phyloP scores from a whole-genome alignment of 78 protist species.

The Planoprotostelium fungivorum region DNA sequence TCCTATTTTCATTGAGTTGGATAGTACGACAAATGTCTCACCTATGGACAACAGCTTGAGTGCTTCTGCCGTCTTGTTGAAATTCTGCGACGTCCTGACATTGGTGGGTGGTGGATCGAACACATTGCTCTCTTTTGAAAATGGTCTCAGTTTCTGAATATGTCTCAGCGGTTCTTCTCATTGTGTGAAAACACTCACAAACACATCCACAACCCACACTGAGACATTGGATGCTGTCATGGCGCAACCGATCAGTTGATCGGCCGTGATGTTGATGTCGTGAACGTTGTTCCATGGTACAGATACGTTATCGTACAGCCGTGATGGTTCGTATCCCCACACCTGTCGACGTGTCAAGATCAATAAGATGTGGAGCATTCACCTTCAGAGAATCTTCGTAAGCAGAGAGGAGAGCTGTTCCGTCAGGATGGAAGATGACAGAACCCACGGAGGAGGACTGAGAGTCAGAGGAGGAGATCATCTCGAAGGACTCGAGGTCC shows the following conservation, averaged over 20 bases:
- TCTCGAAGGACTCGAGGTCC: slow-evolving; percentile 38
- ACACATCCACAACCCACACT: neutral
- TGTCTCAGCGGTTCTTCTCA: neutral
- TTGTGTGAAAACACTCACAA: neutral
- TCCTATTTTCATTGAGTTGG: too few relatives aligned
- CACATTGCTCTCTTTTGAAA: neutral
- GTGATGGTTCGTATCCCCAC: neutral
- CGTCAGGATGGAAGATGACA: neutral
- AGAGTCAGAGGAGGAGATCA: neutral
- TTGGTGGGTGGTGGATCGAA: neutral
- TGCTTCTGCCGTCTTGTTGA: neutral
- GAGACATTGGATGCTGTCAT: neutral
- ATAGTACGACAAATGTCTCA: neutral
- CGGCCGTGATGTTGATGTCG: neutral
- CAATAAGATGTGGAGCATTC: too few relatives aligned
- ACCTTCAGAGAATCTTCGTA: slow-evolving; percentile 9
- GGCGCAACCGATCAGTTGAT: neutral
- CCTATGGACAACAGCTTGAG: neutral
- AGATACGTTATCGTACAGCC: neutral
- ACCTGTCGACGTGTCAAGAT: neutral
- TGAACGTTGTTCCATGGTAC: neutral
- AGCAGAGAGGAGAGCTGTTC: neutral
- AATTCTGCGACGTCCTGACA: neutral
- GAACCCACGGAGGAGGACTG: neutral
- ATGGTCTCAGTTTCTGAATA: neutral